Percentiles rank a stretch among this genome's conserved stretches.
phyloP scores from a whole-genome alignment of 176 grass and related monocot species.

The Rhynchospora tenuis region DNA sequence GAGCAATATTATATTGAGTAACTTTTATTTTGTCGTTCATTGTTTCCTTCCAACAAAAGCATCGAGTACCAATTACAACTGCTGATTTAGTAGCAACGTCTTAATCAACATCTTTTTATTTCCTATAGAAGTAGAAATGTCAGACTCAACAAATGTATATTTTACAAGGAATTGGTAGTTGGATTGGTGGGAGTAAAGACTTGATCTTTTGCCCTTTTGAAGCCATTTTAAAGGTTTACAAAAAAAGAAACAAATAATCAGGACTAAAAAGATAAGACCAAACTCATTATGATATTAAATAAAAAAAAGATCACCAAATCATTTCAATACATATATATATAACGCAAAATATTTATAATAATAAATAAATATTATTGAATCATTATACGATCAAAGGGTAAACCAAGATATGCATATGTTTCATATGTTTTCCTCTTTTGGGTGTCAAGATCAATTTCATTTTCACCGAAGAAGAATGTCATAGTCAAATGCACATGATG shows the following conservation, averaged over 20 bases:
- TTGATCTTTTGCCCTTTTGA: background rate
- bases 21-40: background rate
- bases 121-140: background rate
- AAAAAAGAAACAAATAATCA: background rate
- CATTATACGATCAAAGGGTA: background rate
- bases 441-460: background rate
- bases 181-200: conserved; percentile 12
- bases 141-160: conserved; percentile 14
- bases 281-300: no score
- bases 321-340: no score
- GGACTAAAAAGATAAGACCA: no score
- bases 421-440: background rate
- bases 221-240: background rate
- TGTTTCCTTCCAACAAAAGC: background rate
- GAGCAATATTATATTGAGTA: background rate
- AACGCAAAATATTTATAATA: no score
- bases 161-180: background rate
- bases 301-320: no score
- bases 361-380: no score
- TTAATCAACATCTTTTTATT: conserved; percentile 13
- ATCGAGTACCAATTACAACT: background rate
- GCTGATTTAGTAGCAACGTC: background rate
- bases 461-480: background rate
- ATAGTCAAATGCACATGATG: background rate
- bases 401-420: background rate